Base-by-base conservation (phyloP, 2,329 filamentous ascomycete species). In the Cadophora malorum region DNA sequence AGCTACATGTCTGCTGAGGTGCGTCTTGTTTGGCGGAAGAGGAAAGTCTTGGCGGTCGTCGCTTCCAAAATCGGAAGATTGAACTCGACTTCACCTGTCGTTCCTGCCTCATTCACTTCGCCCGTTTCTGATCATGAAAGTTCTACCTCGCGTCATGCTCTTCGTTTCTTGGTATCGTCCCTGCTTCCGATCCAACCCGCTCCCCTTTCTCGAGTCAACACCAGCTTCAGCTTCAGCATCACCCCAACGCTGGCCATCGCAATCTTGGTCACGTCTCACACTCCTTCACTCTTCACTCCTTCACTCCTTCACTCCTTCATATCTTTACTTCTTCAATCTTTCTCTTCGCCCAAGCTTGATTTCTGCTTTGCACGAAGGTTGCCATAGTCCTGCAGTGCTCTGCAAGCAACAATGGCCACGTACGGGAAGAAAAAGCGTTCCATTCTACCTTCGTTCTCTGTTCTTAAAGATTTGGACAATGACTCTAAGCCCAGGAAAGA, bases 381-480 rank as follows among this genome's bases (percentile, higher is more conserved):
- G 25, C 19, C 49, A 59, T 25, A 45, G 33, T 23, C 14, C 21
- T 14, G 16, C 23, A 25, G 6, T 10, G 4, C 23, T 47, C 21
- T 19, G 23, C 35, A 50, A 25, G 23, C 23, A 47, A 6, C 25
- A 72, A 28, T 75, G 72, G 52, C 65, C 12, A 73, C 72, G 19
- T 74, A 74, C 31, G 71, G 73, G 9, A 74, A 69, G 63, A 74
- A 69, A 52, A 74, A 73, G 56, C 65, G 66, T 10, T 69, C 66
- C 6, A 60, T 72, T 64, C 58, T 75, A n/a, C 68, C 72, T 45
- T 68, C 72, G 8, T 72, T 75, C 52, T 64, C 69, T 49, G 41
- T 66, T 3, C 55, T 72, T 10, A 67, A 66, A 45, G 70, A 70
- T 53, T 69, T 53, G 7, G 49, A 56, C 61, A 55, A 28, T 16